Conservation (phyloP, 805 yeast genomes). For the Wilhelminamyces savonicus region DNA sequence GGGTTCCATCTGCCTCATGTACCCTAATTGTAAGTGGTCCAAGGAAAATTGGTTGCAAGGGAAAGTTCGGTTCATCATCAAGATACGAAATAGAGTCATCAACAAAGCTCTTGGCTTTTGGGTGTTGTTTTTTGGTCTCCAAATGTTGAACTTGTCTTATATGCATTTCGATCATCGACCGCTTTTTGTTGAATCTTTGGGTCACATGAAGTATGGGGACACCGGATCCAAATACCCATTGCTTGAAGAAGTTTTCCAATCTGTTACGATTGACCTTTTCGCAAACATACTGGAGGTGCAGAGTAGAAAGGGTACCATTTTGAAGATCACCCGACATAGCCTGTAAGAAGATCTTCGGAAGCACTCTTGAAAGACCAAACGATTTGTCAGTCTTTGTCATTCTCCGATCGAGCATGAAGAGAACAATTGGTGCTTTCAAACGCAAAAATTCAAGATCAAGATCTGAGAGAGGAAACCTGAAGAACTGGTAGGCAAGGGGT, state of each 20-base stretch:
- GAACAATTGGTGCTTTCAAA: constrained; percentile 79
- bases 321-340: constrained; percentile 92
- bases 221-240: constrained; percentile 90
- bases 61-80: constrained; percentile 35
- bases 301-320: constrained; percentile 69
- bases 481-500: constrained; percentile 71
- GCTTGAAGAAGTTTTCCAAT: constrained; percentile 76
- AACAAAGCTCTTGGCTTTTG: constrained; percentile 36
- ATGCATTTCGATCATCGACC: constrained; percentile 91
- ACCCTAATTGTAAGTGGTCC: constrained; percentile 97
- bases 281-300: constrained; percentile 88
- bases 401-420: constrained; percentile 78
- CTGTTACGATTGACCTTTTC: constrained; percentile 89
- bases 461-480: constrained; percentile 56
- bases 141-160: constrained; percentile 82
- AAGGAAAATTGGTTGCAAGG: constrained; percentile 52
- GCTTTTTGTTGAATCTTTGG: constrained; percentile 87
- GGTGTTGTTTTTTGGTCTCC: constrained; percentile 37
- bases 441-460: constrained; percentile 62
- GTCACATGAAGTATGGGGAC: constrained; percentile 84
- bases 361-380: constrained; percentile 83
- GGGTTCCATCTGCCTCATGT: constrained; percentile 98
- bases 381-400: constrained; percentile 96
- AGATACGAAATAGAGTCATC: constrained; percentile 38
- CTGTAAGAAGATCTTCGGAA: constrained; percentile 86